Evolutionary conservation across 2,329 filamentous ascomycete genomes (phyloP), one percentile per base, ranked within the genome.

Genomic region (Fusarium sp.): DNA sequence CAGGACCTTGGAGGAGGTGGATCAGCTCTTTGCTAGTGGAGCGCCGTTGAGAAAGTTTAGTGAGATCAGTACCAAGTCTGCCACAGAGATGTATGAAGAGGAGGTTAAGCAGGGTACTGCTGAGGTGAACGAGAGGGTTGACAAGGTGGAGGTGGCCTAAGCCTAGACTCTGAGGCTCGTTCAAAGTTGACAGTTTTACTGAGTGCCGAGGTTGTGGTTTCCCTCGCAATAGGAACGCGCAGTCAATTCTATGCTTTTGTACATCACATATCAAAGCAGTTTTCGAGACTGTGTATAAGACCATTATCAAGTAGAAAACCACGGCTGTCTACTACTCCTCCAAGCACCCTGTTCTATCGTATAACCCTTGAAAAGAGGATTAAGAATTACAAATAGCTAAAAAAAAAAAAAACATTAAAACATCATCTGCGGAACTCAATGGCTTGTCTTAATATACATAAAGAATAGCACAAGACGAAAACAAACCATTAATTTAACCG

Each of bases 1-100:
- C 3, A 67, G 76, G 23, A 77, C 66, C 1, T 52, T 78, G 11
- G 76, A 78, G 45, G 76, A 77, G 37, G 71, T 78, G 8, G 76
- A 78, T n/a, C 70, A 76, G 41, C 50, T 78, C 8, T 78, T 78
- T 39, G 70, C 67, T 1, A 68, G 67, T 3, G 73, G 76, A 3
- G 64, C 65, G 14, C 64, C 76, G 2, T 45, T 76, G 25, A 68
- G 76, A 16, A 66, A 67, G n/a, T 78, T 77, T 39, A 30, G 25
- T 4, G 18, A 27, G 27, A n/a, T 61, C 20, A 48, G 7, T 1
- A 61, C 39, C 30, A 61, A 48, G 58, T 48, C 58, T 25, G 41
- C 58, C 3, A 48, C 27, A 9, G 58, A 61, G 27, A 48, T 61
- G n/a, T 61, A 61, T 23, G 23, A 23, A 16, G 58, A 61, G 11